A percentile compares a stretch with the other conserved stretches of the same genome.
Evolutionary conservation across 176 grass and related monocot genomes (phyloP).

Genomic region (Aegilops longissima): DNA sequence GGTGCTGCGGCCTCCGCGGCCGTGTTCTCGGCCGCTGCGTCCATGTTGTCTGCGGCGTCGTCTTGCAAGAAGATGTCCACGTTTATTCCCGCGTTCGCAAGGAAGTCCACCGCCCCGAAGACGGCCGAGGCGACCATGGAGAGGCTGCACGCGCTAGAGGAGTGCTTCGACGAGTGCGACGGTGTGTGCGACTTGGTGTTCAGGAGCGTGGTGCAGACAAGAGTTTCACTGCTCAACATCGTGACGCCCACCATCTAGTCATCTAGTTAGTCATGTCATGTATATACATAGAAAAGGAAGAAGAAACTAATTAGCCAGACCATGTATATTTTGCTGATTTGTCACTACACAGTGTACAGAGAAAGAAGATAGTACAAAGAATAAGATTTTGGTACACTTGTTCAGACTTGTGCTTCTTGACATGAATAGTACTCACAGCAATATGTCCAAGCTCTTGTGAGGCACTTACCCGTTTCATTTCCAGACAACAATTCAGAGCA

Average conservation of each 20-base stretch:
- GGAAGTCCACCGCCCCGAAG: constrained; percentile 1
- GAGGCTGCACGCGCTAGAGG: constrained; percentile 28
- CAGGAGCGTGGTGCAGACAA: constrained; percentile 34
- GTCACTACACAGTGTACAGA: background rate
- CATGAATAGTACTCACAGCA: background rate
- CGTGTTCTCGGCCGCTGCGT: constrained; percentile 5
- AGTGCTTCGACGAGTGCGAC: constrained; percentile 33
- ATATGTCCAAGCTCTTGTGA: background rate
- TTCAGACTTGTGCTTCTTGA: background rate
- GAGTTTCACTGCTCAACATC: constrained; percentile 61
- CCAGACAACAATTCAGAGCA: background rate
- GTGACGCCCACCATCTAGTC: constrained; percentile 43
- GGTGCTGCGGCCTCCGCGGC: constrained; percentile 21
- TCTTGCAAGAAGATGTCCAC: background rate
- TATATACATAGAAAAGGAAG: background rate
- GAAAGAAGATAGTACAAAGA: background rate
- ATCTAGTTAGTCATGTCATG: background rate
- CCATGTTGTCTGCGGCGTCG: background rate
- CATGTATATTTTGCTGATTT: background rate
- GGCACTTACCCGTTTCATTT: background rate
- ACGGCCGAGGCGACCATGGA: background rate
- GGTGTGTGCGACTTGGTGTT: constrained; percentile 40
- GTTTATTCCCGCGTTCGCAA: background rate
- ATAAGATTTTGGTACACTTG: background rate
- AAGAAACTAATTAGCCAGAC: background rate